A percentile compares a stretch with the other conserved stretches of the same genome.
These are phyloP conservation scores for Zopfia rhizophila DNA, from an alignment of 2,329 filamentous ascomycete genomes.

Conservation along the genomic window DNA sequence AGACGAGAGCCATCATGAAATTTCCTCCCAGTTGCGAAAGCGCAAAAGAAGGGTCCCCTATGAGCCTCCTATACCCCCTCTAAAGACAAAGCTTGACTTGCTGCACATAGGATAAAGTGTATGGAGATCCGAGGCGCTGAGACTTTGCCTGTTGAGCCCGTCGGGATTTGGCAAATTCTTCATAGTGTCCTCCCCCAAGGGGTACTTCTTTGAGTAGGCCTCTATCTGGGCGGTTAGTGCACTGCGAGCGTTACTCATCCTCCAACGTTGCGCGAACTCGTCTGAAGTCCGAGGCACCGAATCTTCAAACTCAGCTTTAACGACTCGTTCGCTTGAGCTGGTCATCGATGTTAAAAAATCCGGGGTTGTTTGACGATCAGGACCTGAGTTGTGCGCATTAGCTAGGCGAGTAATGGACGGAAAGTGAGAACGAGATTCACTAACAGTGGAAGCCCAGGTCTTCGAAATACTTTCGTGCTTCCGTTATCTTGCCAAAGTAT, in stretches of 20 bases:
- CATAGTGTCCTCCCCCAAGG: slow-evolving; percentile 47
- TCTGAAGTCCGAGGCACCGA: slow-evolving; percentile 54
- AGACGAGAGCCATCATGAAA: slow-evolving; percentile 74
- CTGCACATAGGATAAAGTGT: slow-evolving; percentile 76
- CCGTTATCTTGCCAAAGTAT: slow-evolving; percentile 71
- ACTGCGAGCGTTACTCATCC: slow-evolving; percentile 57
- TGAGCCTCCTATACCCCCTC: slow-evolving; percentile 78
- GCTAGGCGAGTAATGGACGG: slow-evolving; percentile 30
- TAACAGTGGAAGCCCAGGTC: slow-evolving; percentile 75
- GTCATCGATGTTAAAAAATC: slow-evolving; percentile 81
- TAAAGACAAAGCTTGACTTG: slow-evolving; percentile 80
- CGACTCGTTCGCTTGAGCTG: slow-evolving; percentile 49
- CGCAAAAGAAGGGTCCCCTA: slow-evolving; percentile 75
- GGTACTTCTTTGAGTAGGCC: slow-evolving; percentile 14
- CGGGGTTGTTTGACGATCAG: slow-evolving; percentile 67
- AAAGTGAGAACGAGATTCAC: too few relatives aligned
- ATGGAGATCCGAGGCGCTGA: slow-evolving; percentile 60
- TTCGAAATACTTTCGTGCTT: slow-evolving; percentile 74
- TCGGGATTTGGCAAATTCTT: slow-evolving; percentile 52
- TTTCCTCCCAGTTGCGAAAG: slow-evolving; percentile 74
- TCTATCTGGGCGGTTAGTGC: slow-evolving; percentile 55
- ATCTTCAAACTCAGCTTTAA: slow-evolving; percentile 50
- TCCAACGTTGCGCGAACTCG: slow-evolving; percentile 60
- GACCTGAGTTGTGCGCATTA: too few relatives aligned
- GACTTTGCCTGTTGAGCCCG: slow-evolving; percentile 51